Percentiles rank a stretch among this genome's conserved stretches.
These are phyloP conservation scores for Ogataea degrootiae DNA, from an alignment of 805 yeast species.

Conservation along the genomic window DNA sequence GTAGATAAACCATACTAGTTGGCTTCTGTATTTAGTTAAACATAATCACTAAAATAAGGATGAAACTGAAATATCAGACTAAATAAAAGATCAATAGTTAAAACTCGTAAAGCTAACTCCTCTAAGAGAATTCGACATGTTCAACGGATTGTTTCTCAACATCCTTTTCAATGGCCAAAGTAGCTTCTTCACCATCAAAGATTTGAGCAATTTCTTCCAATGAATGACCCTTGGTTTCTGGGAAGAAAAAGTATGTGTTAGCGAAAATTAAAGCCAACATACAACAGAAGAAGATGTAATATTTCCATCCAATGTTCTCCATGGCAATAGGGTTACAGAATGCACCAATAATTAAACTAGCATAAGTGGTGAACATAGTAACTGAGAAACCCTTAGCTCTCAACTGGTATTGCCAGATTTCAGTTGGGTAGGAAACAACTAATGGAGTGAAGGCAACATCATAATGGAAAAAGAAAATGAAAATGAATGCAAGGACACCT, in stretches of 20 bases:
- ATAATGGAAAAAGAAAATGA: slow-evolving; percentile 32
- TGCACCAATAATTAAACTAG: slow-evolving; percentile 11
- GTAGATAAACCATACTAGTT: too few relatives aligned
- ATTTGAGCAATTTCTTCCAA: slow-evolving; percentile 54
- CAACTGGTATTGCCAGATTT: slow-evolving; percentile 51
- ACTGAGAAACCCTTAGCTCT: slow-evolving; percentile 58
- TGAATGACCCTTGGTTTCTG: slow-evolving; percentile 65
- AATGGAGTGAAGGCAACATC: slow-evolving; percentile 42
- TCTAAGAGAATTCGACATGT: slow-evolving; percentile 8
- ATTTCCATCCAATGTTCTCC: slow-evolving; percentile 34
- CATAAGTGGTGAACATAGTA: slow-evolving; percentile 12
- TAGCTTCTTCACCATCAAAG: slow-evolving; percentile 32
- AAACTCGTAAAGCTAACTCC: neutral
- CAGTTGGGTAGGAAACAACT: slow-evolving; percentile 36
- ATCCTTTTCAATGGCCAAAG: slow-evolving; percentile 3
- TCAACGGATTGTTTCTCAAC: slow-evolving; percentile 9
- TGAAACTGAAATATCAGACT: too few relatives aligned
- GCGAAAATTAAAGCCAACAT: slow-evolving; percentile 24
- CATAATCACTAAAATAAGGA: too few relatives aligned
- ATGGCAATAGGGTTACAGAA: slow-evolving; percentile 32
- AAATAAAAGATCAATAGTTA: neutral
- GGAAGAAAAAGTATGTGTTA: slow-evolving; percentile 36
- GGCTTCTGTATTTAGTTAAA: too few relatives aligned
- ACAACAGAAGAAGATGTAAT: slow-evolving; percentile 33
- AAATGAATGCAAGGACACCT: slow-evolving; percentile 14